A percentile compares a stretch with the other conserved stretches of the same genome.
Evolutionary conservation across 2,329 filamentous ascomycete species (phyloP).

Genomic region (Hypocrella siamensis): DNA sequence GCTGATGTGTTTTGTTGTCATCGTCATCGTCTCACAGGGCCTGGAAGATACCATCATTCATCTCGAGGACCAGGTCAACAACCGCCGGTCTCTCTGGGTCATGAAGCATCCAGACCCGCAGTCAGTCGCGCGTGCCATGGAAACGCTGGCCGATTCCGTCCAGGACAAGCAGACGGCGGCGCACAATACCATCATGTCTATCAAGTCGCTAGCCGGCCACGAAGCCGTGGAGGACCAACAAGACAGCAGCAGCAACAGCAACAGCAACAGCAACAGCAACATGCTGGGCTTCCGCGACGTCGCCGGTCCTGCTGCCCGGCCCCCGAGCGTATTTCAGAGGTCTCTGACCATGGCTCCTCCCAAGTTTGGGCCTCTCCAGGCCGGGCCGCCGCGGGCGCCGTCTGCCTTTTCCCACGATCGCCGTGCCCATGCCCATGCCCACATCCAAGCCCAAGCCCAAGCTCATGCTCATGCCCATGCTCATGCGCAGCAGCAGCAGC

Average conservation of each 20-base stretch:
- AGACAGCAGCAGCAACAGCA: background rate
- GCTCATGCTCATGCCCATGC: no score
- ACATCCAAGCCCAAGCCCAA: no score
- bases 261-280: background rate
- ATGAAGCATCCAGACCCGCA: conserved; percentile 17
- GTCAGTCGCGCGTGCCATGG: conserved; percentile 15
- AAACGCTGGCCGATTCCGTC: conserved; percentile 14
- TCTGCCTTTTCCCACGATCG: conserved; percentile 12
- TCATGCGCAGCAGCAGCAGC: background rate
- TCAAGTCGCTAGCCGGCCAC: conserved; percentile 5
- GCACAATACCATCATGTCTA: conserved; percentile 12
- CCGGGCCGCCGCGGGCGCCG: conserved; percentile 12
- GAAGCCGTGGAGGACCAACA: background rate
- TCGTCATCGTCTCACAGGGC: conserved; percentile 8
- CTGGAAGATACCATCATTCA: conserved; percentile 17
- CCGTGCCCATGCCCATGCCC: no score
- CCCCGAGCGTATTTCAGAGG: conserved; percentile 12
- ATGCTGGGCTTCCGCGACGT: background rate
- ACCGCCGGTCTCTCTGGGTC: conserved; percentile 18
- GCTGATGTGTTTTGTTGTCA: conserved; percentile 1
- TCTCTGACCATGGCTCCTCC: conserved; percentile 9
- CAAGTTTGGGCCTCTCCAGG: conserved; percentile 15
- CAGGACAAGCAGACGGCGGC: conserved; percentile 10
- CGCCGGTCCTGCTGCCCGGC: conserved; percentile 7
- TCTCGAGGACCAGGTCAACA: conserved; percentile 20